A percentile compares a stretch with the other conserved stretches of the same genome.
These are phyloP conservation scores for Fusarium sp. DNA, from an alignment of 2,329 filamentous ascomycete genomes.

Conservation along the genomic window DNA sequence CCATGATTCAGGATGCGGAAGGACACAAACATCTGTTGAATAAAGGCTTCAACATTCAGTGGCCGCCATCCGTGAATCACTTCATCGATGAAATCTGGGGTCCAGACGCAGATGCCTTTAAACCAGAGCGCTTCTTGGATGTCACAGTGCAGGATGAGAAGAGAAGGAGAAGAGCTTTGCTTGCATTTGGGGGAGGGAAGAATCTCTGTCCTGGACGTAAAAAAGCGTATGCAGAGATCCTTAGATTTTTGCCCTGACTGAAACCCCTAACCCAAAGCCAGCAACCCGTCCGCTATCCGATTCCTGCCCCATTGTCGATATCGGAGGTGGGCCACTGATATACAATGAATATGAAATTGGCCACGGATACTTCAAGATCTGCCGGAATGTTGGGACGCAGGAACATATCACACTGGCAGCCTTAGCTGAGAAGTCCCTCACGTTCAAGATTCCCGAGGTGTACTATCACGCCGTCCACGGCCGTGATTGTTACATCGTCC, in stretches of 20 bases:
- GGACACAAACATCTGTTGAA: constrained; percentile 42
- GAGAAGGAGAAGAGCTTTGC: constrained; percentile 37
- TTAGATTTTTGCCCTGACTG: constrained; percentile 13
- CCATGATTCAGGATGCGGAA: constrained; percentile 41
- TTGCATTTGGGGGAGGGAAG: constrained; percentile 49
- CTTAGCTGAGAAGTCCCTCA: not conserved
- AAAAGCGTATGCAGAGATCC: constrained; percentile 46
- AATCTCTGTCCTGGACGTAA: constrained; percentile 49
- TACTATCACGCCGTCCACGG: not conserved
- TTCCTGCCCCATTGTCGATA: not conserved
- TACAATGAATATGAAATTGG: not conserved
- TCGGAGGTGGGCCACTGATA: rapidly evolving
- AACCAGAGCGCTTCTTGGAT: constrained; percentile 38
- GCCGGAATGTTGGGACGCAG: rapidly evolving
- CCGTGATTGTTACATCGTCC: not conserved
- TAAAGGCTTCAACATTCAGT: constrained; percentile 41
- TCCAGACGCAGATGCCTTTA: constrained; percentile 25
- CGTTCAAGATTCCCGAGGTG: not conserved
- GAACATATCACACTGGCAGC: not conserved
- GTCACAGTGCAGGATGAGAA: constrained; percentile 32
- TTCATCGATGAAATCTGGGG: constrained; percentile 36
- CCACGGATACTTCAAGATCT: not conserved
- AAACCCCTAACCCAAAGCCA: not conserved
- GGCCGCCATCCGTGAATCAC: constrained; percentile 39
- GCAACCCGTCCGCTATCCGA: not conserved